A percentile compares a stretch with the other conserved stretches of the same genome.
phyloP scores from a whole-genome alignment of 345 rosid species.

The Corchorus capsularis region DNA sequence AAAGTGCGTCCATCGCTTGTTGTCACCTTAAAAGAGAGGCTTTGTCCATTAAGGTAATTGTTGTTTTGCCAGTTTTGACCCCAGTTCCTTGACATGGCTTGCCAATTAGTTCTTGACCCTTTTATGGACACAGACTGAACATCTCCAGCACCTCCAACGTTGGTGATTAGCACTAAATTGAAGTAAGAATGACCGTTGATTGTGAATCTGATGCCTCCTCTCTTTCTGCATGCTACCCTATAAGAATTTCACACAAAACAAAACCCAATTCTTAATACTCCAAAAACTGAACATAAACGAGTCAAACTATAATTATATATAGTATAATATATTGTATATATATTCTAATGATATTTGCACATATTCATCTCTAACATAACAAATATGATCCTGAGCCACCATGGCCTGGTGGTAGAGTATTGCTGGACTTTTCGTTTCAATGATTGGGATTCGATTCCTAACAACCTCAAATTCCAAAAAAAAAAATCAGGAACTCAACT shows the following conservation, averaged over 20 bases:
- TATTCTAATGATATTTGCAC: neutral
- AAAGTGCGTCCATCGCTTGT: constrained; percentile 47
- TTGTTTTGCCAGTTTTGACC: constrained; percentile 74
- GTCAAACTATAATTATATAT: neutral
- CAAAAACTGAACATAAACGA: neutral
- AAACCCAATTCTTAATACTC: neutral
- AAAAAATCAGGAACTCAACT: no score
- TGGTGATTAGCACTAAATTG: constrained; percentile 56
- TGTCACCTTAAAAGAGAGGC: constrained; percentile 52
- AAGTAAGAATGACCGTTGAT: constrained; percentile 62
- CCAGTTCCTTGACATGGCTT: constrained; percentile 60
- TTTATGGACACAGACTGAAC: constrained; percentile 46
- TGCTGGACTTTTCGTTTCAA: no score
- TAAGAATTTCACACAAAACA: neutral
- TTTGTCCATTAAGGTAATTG: constrained; percentile 44
- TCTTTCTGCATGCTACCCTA: constrained; percentile 60
- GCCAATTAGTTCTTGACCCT: constrained; percentile 57
- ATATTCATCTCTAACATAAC: no score
- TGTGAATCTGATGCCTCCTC: constrained; percentile 58
- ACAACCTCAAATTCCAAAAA: no score
- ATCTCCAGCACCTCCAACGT: constrained; percentile 65
- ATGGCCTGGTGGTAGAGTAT: no score
- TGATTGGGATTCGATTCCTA: no score
- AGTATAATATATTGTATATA: no score
- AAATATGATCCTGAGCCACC: no score